These are phyloP conservation scores for Nicotiana knightiana DNA, from an alignment of 257 asterid genomes.

Conservation along the genomic window DNA sequence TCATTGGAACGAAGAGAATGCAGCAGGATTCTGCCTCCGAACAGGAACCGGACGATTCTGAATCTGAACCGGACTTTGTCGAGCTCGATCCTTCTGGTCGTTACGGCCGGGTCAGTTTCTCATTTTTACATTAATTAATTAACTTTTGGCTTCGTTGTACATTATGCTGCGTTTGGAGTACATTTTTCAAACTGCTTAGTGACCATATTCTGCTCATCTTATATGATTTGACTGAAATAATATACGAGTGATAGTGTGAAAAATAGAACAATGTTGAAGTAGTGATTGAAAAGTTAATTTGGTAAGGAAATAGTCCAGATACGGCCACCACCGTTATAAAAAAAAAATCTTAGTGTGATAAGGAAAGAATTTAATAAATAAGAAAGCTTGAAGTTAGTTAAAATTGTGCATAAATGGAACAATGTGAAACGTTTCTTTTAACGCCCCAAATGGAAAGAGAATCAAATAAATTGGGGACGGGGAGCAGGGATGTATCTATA, in stretches of 20 bases:
- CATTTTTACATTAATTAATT: not conserved
- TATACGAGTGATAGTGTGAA: not conserved
- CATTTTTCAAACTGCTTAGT: not conserved
- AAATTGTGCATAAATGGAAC: not conserved
- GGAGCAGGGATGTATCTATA: too few relatives aligned
- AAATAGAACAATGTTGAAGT: not conserved
- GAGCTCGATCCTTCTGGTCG: constrained; percentile 88
- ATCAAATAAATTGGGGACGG: not conserved
- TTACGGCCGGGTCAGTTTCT: constrained; percentile 72
- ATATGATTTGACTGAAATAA: not conserved
- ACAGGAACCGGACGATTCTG: constrained; percentile 66
- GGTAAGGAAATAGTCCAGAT: too few relatives aligned
- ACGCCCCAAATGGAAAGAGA: not conserved
- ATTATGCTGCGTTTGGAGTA: not conserved
- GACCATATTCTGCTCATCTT: not conserved
- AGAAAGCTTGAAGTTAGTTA: not conserved
- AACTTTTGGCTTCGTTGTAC: not conserved
- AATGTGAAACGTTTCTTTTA: not conserved
- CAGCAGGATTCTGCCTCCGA: constrained; percentile 55
- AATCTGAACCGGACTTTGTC: constrained; percentile 69
- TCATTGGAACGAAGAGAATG: constrained; percentile 37
- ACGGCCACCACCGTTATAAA: too few relatives aligned
- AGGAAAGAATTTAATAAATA: not conserved
- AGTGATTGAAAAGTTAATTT: not conserved
- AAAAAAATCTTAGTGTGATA: not conserved